These are phyloP conservation scores for Jaltomata sinuosa DNA, from an alignment of 257 asterid genomes.

Conservation along the genomic window DNA sequence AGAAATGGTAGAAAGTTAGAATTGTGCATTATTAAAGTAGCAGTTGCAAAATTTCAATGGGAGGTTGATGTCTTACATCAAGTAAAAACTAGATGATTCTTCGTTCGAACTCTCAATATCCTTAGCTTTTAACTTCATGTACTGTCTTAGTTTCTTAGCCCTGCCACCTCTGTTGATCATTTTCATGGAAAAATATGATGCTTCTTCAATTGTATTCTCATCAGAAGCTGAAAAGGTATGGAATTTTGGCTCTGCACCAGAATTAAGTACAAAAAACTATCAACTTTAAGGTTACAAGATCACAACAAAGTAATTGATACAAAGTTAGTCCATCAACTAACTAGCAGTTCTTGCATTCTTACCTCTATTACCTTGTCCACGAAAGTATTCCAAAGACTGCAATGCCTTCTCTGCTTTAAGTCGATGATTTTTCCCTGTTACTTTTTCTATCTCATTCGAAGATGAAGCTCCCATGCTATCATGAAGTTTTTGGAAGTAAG, in stretches of 20 bases:
- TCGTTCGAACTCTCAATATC: constrained; percentile 22
- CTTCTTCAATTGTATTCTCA: constrained; percentile 15
- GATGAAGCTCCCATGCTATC: constrained; percentile 15
- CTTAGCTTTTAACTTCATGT: constrained; percentile 24
- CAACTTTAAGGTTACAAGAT: not conserved
- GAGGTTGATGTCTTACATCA: constrained; percentile 37
- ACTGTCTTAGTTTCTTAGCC: constrained; percentile 15
- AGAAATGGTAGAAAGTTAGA: not conserved
- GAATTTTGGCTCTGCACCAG: constrained; percentile 31
- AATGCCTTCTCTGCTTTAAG: constrained; percentile 24
- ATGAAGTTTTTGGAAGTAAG: constrained; percentile 49
- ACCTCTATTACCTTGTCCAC: constrained; percentile 33
- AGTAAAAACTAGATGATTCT: constrained; percentile 45
- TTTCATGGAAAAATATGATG: constrained; percentile 8
- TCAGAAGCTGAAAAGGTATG: constrained; percentile 8
- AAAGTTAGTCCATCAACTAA: not conserved
- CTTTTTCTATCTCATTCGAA: constrained; percentile 10
- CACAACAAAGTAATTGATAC: not conserved
- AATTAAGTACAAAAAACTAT: not conserved
- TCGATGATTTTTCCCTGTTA: constrained; percentile 8
- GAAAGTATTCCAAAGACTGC: constrained; percentile 36
- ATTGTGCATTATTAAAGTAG: not conserved
- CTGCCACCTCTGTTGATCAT: constrained; percentile 14
- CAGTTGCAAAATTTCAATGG: not conserved
- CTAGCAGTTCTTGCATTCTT: not conserved